Evolutionary conservation across 2,329 filamentous ascomycete species (phyloP).

Genomic region (Fusarium newnesense): DNA sequence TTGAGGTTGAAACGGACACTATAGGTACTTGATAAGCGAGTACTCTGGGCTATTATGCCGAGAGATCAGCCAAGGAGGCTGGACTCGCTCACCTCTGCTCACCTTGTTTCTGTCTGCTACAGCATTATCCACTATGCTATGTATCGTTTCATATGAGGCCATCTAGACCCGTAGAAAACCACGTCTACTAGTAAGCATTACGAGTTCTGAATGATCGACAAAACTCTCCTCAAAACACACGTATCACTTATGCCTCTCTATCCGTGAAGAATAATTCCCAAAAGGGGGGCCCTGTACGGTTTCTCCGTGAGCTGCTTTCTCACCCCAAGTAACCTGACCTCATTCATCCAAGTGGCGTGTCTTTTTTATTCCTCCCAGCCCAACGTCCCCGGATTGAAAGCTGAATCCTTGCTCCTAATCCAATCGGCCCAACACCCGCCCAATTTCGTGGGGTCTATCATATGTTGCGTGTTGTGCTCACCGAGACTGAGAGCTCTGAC

Average conservation of each 20-base stretch:
- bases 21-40: slow-evolving; percentile 4
- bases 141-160: slow-evolving; percentile 12
- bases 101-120: not conserved
- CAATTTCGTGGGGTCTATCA: slow-evolving; percentile 12
- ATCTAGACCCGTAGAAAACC: slow-evolving; percentile 1
- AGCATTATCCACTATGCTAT: not conserved
- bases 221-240: not conserved
- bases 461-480: slow-evolving; percentile 29
- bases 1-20: not conserved
- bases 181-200: not conserved
- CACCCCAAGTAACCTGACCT: slow-evolving; percentile 36
- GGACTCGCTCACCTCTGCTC: not conserved
- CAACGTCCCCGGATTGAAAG: slow-evolving; percentile 14
- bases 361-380: slow-evolving; percentile 5
- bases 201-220: not conserved
- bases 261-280: not conserved
- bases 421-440: slow-evolving; percentile 35
- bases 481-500: slow-evolving; percentile 26
- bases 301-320: slow-evolving; percentile 42
- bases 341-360: slow-evolving; percentile 37
- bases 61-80: not conserved
- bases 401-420: not conserved
- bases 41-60: not conserved
- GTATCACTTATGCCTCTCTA: not conserved
- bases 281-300: not conserved